Evolutionary conservation across 2,329 filamentous ascomycete species (phyloP).

Genomic region (Colletotrichum magnum): DNA sequence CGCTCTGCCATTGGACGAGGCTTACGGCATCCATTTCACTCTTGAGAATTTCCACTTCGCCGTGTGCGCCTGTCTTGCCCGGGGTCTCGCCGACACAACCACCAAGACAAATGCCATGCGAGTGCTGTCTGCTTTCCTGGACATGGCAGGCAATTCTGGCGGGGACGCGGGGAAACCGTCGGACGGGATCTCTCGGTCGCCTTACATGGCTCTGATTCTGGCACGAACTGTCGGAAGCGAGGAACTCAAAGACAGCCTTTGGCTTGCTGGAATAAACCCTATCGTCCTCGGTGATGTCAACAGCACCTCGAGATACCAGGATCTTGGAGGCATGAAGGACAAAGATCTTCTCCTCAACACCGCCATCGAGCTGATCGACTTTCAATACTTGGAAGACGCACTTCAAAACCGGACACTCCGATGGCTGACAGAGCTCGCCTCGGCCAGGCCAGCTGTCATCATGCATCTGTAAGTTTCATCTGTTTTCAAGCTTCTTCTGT

Average conservation of each 20-base stretch:
- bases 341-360: conserved; percentile 74
- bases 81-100: conserved; percentile 73
- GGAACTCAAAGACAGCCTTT: conserved; percentile 75
- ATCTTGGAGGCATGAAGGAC: conserved; percentile 66
- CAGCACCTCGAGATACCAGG: conserved; percentile 57
- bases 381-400: conserved; percentile 73
- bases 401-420: conserved; percentile 71
- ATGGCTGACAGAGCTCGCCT: conserved; percentile 73
- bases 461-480: conserved; percentile 66
- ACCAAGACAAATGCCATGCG: conserved; percentile 72
- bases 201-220: conserved; percentile 73
- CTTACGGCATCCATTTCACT: conserved; percentile 76
- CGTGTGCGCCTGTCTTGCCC: conserved; percentile 74
- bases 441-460: conserved; percentile 68
- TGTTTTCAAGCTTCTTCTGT: not conserved
- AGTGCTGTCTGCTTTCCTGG: conserved; percentile 73
- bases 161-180: conserved; percentile 42
- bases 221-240: conserved; percentile 69
- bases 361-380: conserved; percentile 76
- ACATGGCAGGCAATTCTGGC: conserved; percentile 59
- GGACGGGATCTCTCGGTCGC: conserved; percentile 54
- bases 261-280: conserved; percentile 69
- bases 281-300: conserved; percentile 56
- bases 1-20: conserved; percentile 72
- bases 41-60: conserved; percentile 77